A percentile compares a stretch with the other conserved stretches of the same genome.
Evolutionary conservation across 176 grass and related monocot species (phyloP).

Genomic region (Oryza officinalis): DNA sequence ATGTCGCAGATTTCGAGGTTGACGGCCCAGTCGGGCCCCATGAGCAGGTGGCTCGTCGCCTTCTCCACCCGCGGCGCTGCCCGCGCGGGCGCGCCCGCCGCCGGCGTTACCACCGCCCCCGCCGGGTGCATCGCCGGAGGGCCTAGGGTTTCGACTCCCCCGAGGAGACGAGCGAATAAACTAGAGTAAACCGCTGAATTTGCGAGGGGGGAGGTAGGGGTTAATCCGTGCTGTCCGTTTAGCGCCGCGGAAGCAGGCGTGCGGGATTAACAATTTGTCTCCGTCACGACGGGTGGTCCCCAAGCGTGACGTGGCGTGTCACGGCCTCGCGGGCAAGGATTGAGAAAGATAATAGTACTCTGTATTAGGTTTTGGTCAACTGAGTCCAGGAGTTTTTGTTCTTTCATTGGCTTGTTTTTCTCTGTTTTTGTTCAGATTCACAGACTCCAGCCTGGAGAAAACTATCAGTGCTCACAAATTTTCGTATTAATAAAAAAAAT

Average conservation of each 20-base stretch:
- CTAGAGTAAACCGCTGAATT: neutral
- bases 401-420: neutral
- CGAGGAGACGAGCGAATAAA: neutral
- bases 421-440: too few relatives aligned
- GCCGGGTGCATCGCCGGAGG: conserved; percentile 43
- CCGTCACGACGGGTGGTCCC: conserved; percentile 15
- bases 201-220: neutral
- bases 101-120: conserved; percentile 28
- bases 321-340: neutral
- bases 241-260: conserved; percentile 10
- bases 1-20: conserved; percentile 92
- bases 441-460: too few relatives aligned
- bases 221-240: conserved; percentile 24
- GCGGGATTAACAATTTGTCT: neutral
- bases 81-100: conserved; percentile 28
- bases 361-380: neutral
- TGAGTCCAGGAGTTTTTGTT: neutral
- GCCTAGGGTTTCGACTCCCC: conserved; percentile 41
- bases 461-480: too few relatives aligned
- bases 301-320: neutral
- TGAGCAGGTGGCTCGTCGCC: conserved; percentile 80
- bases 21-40: conserved; percentile 88
- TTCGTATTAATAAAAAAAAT: too few relatives aligned
- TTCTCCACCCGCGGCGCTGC: conserved; percentile 74
- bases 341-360: neutral